Evolutionary conservation across 176 grass and related monocot genomes (phyloP), one percentile per base, ranked within the genome.

Genomic region (Pontederia crassipes): DNA sequence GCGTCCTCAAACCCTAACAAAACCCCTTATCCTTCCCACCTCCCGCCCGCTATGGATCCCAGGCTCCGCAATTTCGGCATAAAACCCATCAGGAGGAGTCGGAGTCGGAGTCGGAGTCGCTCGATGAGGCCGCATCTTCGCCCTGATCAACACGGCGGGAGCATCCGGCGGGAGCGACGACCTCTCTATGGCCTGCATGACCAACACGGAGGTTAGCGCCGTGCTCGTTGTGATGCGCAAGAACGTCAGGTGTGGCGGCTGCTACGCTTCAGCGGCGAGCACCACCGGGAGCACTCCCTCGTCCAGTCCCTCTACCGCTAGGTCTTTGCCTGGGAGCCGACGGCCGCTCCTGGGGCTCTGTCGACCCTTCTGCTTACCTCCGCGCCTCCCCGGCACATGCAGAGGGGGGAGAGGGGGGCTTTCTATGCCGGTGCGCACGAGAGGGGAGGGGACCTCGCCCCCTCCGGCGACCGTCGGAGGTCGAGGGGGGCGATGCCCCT

Each of bases 211-310:
- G 82, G 88, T 84, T 15, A 82, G 87, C 74, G 57, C 88, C 32
- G 93, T 98, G 49, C 87, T 98, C 8, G 78, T 87, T 63, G 79
- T 88, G 55, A 88, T 92, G 87, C 93, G 93, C 12, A 81, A 81
- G 0, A 76, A 82, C 59, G 75, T 86, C 54, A 84, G 84, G 54
- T 80, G 83, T 49, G 71, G 71, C 51, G 35, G 71, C 59, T 59
- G 71, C 10, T 74, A 63, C 52, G 81, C 67, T 10, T 58, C 67
- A 8, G 67, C 65, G 0, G 81, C 49, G 93, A 81, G 60, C 78
- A 72, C 48, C 57, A 45, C 9, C 74, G 81, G 14, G 84, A 92
- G 62, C 87, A 84, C 61, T 77, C 82, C 49, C 84, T 98, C 48
- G 82, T 92, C 8, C 72, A 75, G 54, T 85, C 81, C 20, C 85